phyloP scores from a whole-genome alignment of 2,329 filamentous ascomycete genomes.

The Didymella lethalis region DNA sequence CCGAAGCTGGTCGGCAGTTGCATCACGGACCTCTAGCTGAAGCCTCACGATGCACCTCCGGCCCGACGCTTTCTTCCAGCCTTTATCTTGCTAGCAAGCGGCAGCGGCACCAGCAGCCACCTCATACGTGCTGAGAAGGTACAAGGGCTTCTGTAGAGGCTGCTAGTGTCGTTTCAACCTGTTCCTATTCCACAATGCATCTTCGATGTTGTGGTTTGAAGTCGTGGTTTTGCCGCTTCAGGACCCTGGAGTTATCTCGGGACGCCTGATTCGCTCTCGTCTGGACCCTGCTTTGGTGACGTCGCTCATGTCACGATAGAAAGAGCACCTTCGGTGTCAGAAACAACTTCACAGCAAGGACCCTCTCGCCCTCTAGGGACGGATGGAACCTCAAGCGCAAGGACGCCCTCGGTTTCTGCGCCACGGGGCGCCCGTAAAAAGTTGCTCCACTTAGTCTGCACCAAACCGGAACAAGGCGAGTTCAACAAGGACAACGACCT shows the following conservation, averaged over 20 bases:
- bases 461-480: slow-evolving; percentile 26
- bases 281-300: slow-evolving; percentile 14
- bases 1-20: slow-evolving; percentile 19
- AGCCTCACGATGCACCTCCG: slow-evolving; percentile 16
- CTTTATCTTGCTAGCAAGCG: no score
- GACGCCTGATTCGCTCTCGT: slow-evolving; percentile 15
- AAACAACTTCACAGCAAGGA: slow-evolving; percentile 1
- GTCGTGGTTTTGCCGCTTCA: slow-evolving; percentile 14
- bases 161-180: background rate
- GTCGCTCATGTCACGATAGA: slow-evolving; percentile 16
- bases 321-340: background rate
- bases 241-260: slow-evolving; percentile 21
- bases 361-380: slow-evolving; percentile 1
- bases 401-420: slow-evolving; percentile 21
- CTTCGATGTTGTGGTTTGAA: slow-evolving; percentile 14
- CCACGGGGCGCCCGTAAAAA: slow-evolving; percentile 24
- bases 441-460: slow-evolving; percentile 28
- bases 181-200: slow-evolving; percentile 8
- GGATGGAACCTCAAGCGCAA: slow-evolving; percentile 16
- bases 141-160: background rate
- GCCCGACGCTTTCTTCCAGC: slow-evolving; percentile 2
- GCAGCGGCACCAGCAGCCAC: background rate
- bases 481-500: slow-evolving; percentile 28
- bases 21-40: slow-evolving; percentile 5
- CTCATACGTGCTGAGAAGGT: background rate